These are phyloP conservation scores for Lunularia cruciata DNA, from an alignment of 225 moss, liverwort and hornwort species.

Conservation along the genomic window DNA sequence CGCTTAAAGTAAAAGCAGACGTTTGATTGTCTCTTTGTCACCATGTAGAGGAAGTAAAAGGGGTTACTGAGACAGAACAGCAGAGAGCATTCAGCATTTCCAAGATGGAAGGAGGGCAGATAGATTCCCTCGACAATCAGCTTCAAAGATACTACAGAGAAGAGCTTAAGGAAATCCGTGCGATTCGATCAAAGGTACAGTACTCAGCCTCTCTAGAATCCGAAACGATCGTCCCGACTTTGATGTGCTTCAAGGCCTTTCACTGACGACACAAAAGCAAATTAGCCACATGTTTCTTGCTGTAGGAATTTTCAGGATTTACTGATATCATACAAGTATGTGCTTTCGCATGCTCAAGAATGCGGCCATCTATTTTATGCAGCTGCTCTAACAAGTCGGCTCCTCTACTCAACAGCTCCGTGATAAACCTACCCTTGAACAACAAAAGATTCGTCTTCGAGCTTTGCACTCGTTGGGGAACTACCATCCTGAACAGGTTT, in stretches of 20 bases:
- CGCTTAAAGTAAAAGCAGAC: no score
- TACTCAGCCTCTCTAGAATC: no score
- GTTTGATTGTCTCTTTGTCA: no score
- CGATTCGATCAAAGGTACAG: slow-evolving; percentile 36
- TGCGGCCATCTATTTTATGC: no score
- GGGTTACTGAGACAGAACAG: background rate
- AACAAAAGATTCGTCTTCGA: slow-evolving; percentile 40
- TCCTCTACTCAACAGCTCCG: slow-evolving; percentile 13
- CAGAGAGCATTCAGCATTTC: slow-evolving; percentile 36
- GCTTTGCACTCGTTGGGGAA: slow-evolving; percentile 36
- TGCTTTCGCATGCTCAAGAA: no score
- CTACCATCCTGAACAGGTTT: slow-evolving; percentile 25
- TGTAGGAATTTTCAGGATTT: no score
- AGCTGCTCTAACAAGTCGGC: background rate
- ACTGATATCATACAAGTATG: no score
- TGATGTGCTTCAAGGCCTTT: no score
- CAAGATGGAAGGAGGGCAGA: slow-evolving; percentile 23
- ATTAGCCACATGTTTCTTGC: no score
- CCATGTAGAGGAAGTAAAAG: background rate
- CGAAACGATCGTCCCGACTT: no score
- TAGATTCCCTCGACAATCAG: slow-evolving; percentile 24
- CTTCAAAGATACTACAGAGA: slow-evolving; percentile 39
- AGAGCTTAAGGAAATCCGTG: slow-evolving; percentile 24
- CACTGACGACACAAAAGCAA: no score
- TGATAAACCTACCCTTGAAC: slow-evolving; percentile 46